phyloP scores from a whole-genome alignment of 2,329 filamentous ascomycete species.

The Pseudocercospora pini-densiflorae region DNA sequence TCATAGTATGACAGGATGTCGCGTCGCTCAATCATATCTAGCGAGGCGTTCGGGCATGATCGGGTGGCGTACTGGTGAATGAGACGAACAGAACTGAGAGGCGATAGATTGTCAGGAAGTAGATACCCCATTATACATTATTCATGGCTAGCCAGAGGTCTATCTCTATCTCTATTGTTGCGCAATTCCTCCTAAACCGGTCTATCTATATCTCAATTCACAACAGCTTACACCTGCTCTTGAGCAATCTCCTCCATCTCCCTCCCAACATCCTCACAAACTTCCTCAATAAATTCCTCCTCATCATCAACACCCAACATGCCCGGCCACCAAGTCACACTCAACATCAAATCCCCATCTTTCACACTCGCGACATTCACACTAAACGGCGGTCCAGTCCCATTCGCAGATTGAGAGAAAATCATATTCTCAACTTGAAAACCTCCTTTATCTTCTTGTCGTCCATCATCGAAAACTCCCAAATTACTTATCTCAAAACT shows the following conservation, averaged over 20 bases:
- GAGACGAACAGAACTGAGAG: not conserved
- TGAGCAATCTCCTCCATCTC: not conserved
- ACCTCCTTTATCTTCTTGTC: not conserved
- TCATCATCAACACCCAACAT: slow-evolving; percentile 46
- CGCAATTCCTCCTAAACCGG: not conserved
- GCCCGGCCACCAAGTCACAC: slow-evolving; percentile 50
- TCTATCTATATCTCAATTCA: too few species aligned
- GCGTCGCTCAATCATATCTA: slow-evolving; percentile 10
- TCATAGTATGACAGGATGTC: slow-evolving; percentile 13
- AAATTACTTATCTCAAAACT: slow-evolving; percentile 56
- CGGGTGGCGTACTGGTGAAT: slow-evolving; percentile 1
- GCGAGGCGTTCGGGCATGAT: slow-evolving; percentile 7
- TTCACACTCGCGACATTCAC: slow-evolving; percentile 50
- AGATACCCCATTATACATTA: slow-evolving; percentile 3
- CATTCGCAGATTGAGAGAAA: slow-evolving; percentile 52
- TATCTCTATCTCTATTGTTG: not conserved
- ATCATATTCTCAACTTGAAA: slow-evolving; percentile 44
- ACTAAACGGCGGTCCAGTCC: slow-evolving; percentile 43
- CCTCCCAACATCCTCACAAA: not conserved
- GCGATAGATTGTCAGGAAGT: not conserved
- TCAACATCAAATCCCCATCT: slow-evolving; percentile 45
- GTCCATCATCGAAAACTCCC: slow-evolving; percentile 33
- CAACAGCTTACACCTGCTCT: too few species aligned
- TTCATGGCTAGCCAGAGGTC: not conserved
- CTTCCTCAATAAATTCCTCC: slow-evolving; percentile 32